Percentiles rank a stretch among this genome's conserved stretches.
These are phyloP conservation scores for Schwanniomyces vanrijiae DNA, from an alignment of 805 yeast species.

Conservation along the genomic window DNA sequence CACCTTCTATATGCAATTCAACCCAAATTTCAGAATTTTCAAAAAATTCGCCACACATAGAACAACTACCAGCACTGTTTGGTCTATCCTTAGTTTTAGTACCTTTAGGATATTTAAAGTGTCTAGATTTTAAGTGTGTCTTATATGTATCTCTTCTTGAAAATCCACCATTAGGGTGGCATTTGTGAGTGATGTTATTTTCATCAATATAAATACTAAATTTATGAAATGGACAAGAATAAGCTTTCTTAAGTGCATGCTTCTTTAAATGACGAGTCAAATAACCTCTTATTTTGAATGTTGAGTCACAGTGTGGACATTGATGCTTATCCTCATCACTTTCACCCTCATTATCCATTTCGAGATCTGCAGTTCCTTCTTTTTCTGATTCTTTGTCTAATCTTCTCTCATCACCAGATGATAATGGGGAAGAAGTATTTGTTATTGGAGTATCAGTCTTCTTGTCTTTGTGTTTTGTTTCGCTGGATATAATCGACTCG, in stretches of 20 bases:
- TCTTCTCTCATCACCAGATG: slow-evolving; percentile 15
- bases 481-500: slow-evolving; percentile 26
- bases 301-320: slow-evolving; percentile 50
- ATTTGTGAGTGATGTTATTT: slow-evolving; percentile 41
- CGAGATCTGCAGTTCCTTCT: slow-evolving; percentile 9
- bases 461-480: slow-evolving; percentile 13
- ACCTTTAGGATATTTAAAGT: slow-evolving; percentile 58
- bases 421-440: slow-evolving; percentile 27
- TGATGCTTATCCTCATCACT: slow-evolving; percentile 26
- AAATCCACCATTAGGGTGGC: slow-evolving; percentile 60
- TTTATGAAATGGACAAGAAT: slow-evolving; percentile 52
- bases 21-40: slow-evolving; percentile 52
- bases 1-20: slow-evolving; percentile 49
- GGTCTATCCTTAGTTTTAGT: slow-evolving; percentile 47
- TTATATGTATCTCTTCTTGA: slow-evolving; percentile 61
- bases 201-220: slow-evolving; percentile 37
- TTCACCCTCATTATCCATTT: slow-evolving; percentile 9
- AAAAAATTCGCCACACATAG: slow-evolving; percentile 54
- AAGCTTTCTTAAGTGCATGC: slow-evolving; percentile 51
- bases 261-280: slow-evolving; percentile 56
- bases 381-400: slow-evolving; percentile 11
- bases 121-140: slow-evolving; percentile 57
- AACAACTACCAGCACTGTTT: slow-evolving; percentile 48
- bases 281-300: slow-evolving; percentile 53
- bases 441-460: slow-evolving; percentile 29